These are phyloP conservation scores for Quercus phellos DNA, from an alignment of 331 rosid species.

Conservation along the genomic window DNA sequence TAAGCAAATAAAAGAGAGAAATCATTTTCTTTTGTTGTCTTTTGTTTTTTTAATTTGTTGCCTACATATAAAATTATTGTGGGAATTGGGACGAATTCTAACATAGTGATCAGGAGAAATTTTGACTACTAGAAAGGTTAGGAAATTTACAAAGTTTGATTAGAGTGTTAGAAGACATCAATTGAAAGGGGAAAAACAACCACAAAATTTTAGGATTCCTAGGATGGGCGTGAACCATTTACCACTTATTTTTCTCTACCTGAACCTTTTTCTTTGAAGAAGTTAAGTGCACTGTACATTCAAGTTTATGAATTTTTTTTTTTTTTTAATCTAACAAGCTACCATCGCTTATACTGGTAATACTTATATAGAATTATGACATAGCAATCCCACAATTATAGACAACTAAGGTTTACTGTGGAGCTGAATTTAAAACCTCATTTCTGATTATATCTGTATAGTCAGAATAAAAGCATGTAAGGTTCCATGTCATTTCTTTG, in stretches of 20 bases:
- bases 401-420: not conserved
- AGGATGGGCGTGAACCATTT: not conserved
- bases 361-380: not conserved
- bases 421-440: not conserved
- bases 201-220: not conserved
- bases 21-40: not conserved
- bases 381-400: not conserved
- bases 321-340: not conserved
- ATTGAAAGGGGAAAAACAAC: not conserved
- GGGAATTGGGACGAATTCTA: not conserved
- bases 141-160: not conserved
- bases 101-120: not conserved
- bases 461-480: not conserved
- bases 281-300: not conserved
- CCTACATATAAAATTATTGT: not conserved
- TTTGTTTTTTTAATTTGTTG: not conserved
- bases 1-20: not conserved
- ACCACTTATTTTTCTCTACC: not conserved
- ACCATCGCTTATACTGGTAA: not conserved
- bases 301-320: not conserved
- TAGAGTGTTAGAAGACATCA: not conserved
- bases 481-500: not conserved
- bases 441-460: not conserved
- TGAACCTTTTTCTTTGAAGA: not conserved
- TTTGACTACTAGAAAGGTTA: not conserved